A percentile compares a stretch with the other conserved stretches of the same genome.
Conservation (phyloP, 345 rosid genomes). For the Acer negundo region DNA sequence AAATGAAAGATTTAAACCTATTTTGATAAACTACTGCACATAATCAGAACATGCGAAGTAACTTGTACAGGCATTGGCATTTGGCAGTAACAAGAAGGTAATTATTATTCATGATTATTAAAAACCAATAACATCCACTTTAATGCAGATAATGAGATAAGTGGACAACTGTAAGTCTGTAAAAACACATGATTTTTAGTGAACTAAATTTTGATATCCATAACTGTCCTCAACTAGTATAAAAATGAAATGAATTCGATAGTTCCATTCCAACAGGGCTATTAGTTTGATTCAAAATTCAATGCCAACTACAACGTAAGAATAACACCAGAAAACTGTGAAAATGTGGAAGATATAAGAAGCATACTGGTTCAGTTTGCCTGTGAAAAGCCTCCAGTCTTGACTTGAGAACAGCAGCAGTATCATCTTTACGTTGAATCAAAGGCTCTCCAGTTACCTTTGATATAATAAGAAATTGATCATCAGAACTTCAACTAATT, state of each 20-base stretch:
- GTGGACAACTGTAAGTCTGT: too few species aligned
- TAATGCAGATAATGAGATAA: neutral
- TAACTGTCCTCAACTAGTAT: neutral
- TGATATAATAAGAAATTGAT: slow-evolving; percentile 10
- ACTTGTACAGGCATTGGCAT: neutral
- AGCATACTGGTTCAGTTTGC: slow-evolving; percentile 82
- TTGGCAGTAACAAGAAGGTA: neutral
- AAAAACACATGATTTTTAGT: neutral
- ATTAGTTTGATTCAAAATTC: neutral
- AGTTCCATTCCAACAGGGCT: neutral
- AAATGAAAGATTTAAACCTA: neutral
- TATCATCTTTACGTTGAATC: slow-evolving; percentile 94
- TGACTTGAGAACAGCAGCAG: slow-evolving; percentile 82
- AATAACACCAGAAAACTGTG: neutral
- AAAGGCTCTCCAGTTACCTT: slow-evolving; percentile 89
- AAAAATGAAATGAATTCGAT: neutral
- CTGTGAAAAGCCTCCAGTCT: slow-evolving; percentile 88
- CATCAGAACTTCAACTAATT: slow-evolving; percentile 4
- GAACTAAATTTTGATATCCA: neutral
- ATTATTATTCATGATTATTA: neutral
- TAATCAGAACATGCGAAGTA: neutral
- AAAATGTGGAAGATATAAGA: neutral
- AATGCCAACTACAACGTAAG: neutral
- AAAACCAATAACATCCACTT: neutral
- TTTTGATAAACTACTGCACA: neutral